A percentile compares a stretch with the other conserved stretches of the same genome.
Evolutionary conservation across 257 asterid genomes (phyloP).

Genomic region (Perilla frutescens): DNA sequence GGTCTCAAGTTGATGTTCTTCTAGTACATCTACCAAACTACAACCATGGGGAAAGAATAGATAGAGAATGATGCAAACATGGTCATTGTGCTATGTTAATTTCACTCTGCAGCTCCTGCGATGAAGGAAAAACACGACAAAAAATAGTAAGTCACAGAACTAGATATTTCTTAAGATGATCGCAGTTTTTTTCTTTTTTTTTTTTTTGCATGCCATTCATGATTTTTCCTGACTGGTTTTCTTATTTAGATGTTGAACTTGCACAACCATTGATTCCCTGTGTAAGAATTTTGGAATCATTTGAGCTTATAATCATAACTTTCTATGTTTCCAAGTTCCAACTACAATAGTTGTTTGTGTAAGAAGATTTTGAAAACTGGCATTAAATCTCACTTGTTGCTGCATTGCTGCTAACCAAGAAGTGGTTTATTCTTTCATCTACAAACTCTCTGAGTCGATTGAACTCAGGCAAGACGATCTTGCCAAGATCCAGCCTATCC

Average conservation of each 20-base stretch:
- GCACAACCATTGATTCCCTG: not conserved
- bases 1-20: slow-evolving; percentile 11
- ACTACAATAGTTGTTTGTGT: not conserved
- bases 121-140: not conserved
- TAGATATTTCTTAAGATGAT: not conserved
- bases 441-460: slow-evolving; percentile 59
- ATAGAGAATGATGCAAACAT: not conserved
- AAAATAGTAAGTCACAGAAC: not conserved
- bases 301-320: slow-evolving; percentile 4
- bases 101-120: slow-evolving; percentile 36
- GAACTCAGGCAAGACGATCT: slow-evolving; percentile 66
- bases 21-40: slow-evolving; percentile 10
- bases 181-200: not conserved
- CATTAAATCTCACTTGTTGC: slow-evolving; percentile 31
- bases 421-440: slow-evolving; percentile 47
- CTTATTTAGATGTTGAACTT: slow-evolving; percentile 10
- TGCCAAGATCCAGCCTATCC: slow-evolving; percentile 87
- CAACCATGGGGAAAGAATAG: slow-evolving; percentile 2
- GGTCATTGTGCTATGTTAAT: not conserved
- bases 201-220: slow-evolving; percentile 10
- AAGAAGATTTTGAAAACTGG: slow-evolving; percentile 17
- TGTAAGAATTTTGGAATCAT: slow-evolving; percentile 7
- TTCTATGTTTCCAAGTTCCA: slow-evolving; percentile 1
- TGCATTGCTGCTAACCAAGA: slow-evolving; percentile 38
- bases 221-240: slow-evolving; percentile 36